phyloP scores from a whole-genome alignment of 768 basidiomycete genomes.

The Boletus insuetus region DNA sequence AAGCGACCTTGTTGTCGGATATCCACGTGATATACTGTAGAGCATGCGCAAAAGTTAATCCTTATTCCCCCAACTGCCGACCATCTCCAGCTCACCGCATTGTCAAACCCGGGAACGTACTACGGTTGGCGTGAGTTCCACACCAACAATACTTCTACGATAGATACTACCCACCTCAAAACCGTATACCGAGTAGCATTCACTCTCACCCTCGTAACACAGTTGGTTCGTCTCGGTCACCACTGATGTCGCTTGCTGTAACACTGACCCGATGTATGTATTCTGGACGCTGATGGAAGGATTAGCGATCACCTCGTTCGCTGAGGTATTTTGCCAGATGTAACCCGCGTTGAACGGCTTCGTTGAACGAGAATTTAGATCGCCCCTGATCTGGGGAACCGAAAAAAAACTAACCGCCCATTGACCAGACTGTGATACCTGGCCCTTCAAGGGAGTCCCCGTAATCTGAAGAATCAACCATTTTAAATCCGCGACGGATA shows the following conservation, averaged over 20 bases:
- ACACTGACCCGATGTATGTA: slow-evolving; percentile 61
- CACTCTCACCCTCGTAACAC: slow-evolving; percentile 63
- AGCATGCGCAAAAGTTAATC: neutral
- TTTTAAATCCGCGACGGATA: slow-evolving; percentile 9
- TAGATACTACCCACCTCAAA: slow-evolving; percentile 55
- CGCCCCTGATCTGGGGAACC: neutral
- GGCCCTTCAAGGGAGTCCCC: slow-evolving; percentile 41
- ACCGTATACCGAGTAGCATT: slow-evolving; percentile 74
- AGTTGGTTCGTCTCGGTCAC: slow-evolving; percentile 61
- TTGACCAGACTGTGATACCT: slow-evolving; percentile 84
- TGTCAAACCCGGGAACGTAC: slow-evolving; percentile 59
- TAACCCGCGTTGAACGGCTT: slow-evolving; percentile 80
- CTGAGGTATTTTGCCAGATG: slow-evolving; percentile 58
- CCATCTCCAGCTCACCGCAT: slow-evolving; percentile 45
- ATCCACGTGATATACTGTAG: slow-evolving; percentile 84
- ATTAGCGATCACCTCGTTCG: slow-evolving; percentile 58
- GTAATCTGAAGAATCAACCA: slow-evolving; percentile 42
- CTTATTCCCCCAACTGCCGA: neutral
- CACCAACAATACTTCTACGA: neutral
- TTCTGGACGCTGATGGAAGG: slow-evolving; percentile 55
- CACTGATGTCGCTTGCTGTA: slow-evolving; percentile 79
- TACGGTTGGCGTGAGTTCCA: slow-evolving; percentile 2
- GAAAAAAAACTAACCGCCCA: slow-evolving; percentile 57
- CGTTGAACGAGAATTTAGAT: neutral
- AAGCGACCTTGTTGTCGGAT: slow-evolving; percentile 58